Evolutionary conservation across 2,329 filamentous ascomycete genomes (phyloP).

Genomic region (Diplodia mutila): DNA sequence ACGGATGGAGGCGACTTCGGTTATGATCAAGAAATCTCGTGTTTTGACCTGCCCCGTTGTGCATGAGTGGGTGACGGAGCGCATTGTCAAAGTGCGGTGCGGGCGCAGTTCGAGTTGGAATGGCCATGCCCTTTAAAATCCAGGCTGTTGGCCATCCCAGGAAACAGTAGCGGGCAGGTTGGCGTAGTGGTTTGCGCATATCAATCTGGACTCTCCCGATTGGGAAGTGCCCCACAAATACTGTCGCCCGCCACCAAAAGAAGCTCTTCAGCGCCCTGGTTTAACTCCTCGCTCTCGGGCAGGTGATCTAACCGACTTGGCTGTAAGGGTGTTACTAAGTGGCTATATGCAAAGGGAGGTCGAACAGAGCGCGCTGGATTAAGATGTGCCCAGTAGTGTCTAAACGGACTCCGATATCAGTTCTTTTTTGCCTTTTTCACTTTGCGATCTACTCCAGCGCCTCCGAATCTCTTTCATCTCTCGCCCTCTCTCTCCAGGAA

Average conservation of each 20-base stretch:
- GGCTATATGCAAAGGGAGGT: constrained; percentile 9
- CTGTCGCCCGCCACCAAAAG: not conserved
- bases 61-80: not conserved
- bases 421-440: not conserved
- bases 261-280: not conserved
- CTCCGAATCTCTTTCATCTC: not conserved
- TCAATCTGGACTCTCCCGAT: not conserved
- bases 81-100: not conserved
- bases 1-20: not conserved
- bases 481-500: not conserved
- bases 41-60: not conserved
- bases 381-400: not conserved
- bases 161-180: not conserved
- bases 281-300: not conserved
- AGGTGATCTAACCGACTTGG: not conserved
- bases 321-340: not conserved
- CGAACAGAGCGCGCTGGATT: not conserved
- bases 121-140: not conserved
- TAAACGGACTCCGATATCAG: constrained; percentile 4
- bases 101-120: not conserved
- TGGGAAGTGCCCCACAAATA: not conserved
- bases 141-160: no score
- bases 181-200: not conserved
- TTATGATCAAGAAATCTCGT: not conserved
- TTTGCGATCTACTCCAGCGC: not conserved